phyloP scores from a whole-genome alignment of 495 filamentous ascomycete genomes.

The Letharia columbiana region DNA sequence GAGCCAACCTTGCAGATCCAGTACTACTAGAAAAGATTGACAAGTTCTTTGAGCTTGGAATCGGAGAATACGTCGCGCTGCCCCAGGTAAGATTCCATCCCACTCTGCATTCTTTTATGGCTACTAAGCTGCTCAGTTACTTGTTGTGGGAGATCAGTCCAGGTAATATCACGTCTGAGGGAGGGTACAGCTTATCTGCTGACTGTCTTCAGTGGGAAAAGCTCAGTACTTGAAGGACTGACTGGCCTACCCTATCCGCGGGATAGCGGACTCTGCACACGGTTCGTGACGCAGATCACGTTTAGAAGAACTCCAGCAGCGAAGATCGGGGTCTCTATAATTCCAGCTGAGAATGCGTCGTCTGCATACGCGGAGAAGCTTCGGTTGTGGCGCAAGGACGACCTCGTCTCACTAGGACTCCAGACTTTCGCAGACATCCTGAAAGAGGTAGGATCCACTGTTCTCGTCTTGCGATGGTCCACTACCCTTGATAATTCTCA shows the following conservation, averaged over 20 bases:
- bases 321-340: constrained; percentile 26
- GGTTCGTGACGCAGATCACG: constrained; percentile 41
- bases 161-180: constrained; percentile 13
- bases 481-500: neutral
- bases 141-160: constrained; percentile 38
- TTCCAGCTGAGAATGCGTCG: constrained; percentile 26
- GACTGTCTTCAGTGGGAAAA: constrained; percentile 33
- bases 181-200: neutral
- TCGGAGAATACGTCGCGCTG: constrained; percentile 34
- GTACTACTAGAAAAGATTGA: constrained; percentile 37
- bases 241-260: constrained; percentile 38
- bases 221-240: constrained; percentile 39
- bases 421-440: constrained; percentile 27
- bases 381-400: constrained; percentile 24
- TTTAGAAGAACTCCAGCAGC: constrained; percentile 33
- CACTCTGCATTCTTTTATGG: neutral
- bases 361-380: constrained; percentile 25
- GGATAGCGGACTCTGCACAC: constrained; percentile 36
- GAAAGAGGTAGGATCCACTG: constrained; percentile 25
- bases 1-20: constrained; percentile 28
- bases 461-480: neutral
- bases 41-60: constrained; percentile 35
- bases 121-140: constrained; percentile 24
- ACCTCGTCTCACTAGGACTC: constrained; percentile 18
- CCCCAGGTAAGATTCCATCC: constrained; percentile 24